A percentile compares a stretch with the other conserved stretches of the same genome.
These are phyloP conservation scores for Hordeum vulgare DNA, from an alignment of 176 grass and related monocot species.

Conservation along the genomic window MorexV3_pseudomolecules_assembly NC_058519.1:510722425-510722924, in stretches of 20 bases:
- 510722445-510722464: slow-evolving; percentile 43
- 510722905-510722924: slow-evolving; percentile 15
- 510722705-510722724: neutral
- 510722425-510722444: slow-evolving; percentile 59
- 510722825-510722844: slow-evolving; percentile 6
- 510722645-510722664: neutral
- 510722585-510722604: slow-evolving; percentile 34
- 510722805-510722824: slow-evolving; percentile 17
- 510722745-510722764: slow-evolving; percentile 17
- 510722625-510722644: slow-evolving; percentile 16
- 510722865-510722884: slow-evolving; percentile 8
- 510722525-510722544: slow-evolving; percentile 36
- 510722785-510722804: slow-evolving; percentile 26
- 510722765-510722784: slow-evolving; percentile 2
- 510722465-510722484: slow-evolving; percentile 67
- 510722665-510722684: slow-evolving; percentile 28
- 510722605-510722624: slow-evolving; percentile 46
- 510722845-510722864: slow-evolving; percentile 10
- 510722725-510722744: slow-evolving; percentile 23
- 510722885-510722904: slow-evolving; percentile 29
- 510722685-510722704: slow-evolving; percentile 18
- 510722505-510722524: slow-evolving; percentile 59
- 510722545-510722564: slow-evolving; percentile 51
- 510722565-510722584: slow-evolving; percentile 22
- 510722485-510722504: slow-evolving; percentile 75